These are phyloP conservation scores for Panicum virgatum DNA, from an alignment of 202 grass and related monocot species.

Conservation along the genomic window DNA sequence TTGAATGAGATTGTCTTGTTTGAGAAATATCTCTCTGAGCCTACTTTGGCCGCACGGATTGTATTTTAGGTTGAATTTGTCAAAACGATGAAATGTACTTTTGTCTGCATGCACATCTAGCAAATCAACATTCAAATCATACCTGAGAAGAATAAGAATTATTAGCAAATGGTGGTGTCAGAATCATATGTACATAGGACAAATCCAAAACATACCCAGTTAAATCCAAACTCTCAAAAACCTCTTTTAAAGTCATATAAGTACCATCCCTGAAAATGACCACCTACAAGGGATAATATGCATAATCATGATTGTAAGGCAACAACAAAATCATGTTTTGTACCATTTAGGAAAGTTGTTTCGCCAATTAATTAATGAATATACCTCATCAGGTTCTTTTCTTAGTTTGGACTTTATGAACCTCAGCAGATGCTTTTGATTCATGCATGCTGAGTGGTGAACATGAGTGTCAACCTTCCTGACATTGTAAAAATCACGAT, in stretches of 20 bases:
- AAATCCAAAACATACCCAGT: constrained; percentile 63
- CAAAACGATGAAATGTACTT: constrained; percentile 99
- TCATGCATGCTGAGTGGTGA: constrained; percentile 99
- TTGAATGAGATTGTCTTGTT: constrained; percentile 99
- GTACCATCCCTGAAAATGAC: constrained; percentile 99
- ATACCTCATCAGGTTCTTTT: constrained; percentile 99
- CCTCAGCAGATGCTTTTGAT: constrained; percentile 90
- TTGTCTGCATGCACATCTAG: constrained; percentile 99
- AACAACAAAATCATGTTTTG: background rate
- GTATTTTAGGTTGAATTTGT: constrained; percentile 99
- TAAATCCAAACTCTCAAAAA: constrained; percentile 98
- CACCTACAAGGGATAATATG: constrained; percentile 65
- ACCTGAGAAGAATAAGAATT: constrained; percentile 54
- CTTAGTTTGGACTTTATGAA: constrained; percentile 96
- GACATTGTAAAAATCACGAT: constrained; percentile 99
- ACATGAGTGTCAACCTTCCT: constrained; percentile 99
- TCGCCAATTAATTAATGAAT: constrained; percentile 1
- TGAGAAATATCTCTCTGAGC: constrained; percentile 95
- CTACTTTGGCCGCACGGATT: constrained; percentile 99
- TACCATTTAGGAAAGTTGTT: background rate
- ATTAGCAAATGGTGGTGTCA: constrained; percentile 33
- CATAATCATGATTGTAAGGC: constrained; percentile 34
- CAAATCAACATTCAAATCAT: constrained; percentile 97
- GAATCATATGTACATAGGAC: constrained; percentile 22
- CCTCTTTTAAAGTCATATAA: constrained; percentile 98